These are phyloP conservation scores for Trichophyton mentagrophytes DNA, from an alignment of 2,329 filamentous ascomycete species.

Conservation along the genomic window DNA sequence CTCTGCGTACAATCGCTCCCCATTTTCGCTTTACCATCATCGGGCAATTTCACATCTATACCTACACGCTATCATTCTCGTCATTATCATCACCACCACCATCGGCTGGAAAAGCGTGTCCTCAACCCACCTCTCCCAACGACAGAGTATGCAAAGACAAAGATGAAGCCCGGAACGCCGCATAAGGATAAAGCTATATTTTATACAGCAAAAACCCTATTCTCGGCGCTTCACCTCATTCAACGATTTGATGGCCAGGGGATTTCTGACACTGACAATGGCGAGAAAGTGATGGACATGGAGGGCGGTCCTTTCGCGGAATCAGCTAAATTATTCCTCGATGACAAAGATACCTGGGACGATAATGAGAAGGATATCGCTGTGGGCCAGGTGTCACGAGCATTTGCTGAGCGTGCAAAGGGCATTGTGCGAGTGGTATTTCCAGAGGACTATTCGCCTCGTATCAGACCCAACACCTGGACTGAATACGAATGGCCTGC, in stretches of 20 bases:
- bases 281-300: not conserved
- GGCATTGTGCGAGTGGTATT: not conserved
- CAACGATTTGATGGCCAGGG: not conserved
- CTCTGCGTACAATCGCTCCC: not conserved
- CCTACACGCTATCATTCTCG: not conserved
- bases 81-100: not conserved
- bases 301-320: not conserved
- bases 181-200: not conserved
- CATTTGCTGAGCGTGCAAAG: not conserved
- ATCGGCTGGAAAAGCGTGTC: not conserved
- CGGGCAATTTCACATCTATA: not conserved
- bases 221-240: not conserved
- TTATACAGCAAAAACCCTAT: not conserved
- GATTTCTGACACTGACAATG: not conserved
- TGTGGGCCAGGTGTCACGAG: not conserved
- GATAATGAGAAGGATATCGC: not conserved
- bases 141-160: not conserved
- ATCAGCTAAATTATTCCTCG: not conserved
- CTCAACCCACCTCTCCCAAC: not conserved
- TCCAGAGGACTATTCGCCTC: not conserved
- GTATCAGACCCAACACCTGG: not conserved
- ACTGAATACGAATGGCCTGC: not conserved
- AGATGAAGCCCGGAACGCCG: not conserved
- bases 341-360: not conserved
- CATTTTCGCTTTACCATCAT: not conserved